Evolutionary conservation across 2,329 filamentous ascomycete species (phyloP).

Genomic region (Zasmidium cellare): DNA sequence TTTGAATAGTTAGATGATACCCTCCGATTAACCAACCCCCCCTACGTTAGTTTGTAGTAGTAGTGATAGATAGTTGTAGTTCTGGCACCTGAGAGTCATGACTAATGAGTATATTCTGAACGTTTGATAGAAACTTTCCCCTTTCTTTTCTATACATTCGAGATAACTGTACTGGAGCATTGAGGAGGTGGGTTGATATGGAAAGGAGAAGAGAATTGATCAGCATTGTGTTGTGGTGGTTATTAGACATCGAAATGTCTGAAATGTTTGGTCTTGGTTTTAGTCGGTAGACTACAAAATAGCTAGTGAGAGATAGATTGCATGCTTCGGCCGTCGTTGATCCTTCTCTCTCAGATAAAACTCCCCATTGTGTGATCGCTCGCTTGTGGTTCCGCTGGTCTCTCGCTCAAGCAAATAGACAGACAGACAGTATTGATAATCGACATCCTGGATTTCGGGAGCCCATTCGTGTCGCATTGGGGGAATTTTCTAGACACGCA

Average conservation of each 20-base stretch:
- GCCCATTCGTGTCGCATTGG: too few species aligned
- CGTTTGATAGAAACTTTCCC: not conserved
- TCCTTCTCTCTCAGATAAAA: not conserved
- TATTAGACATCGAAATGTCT: too few species aligned
- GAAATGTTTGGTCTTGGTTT: not conserved
- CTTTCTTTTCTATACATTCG: too few species aligned
- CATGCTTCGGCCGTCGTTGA: not conserved
- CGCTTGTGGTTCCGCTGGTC: too few species aligned
- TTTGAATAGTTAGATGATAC: slow-evolving; percentile 1
- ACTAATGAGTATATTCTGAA: not conserved
- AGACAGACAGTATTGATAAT: too few species aligned
- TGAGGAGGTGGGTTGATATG: too few species aligned
- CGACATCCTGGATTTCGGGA: too few species aligned
- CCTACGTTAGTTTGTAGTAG: not conserved
- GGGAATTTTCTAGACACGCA: not conserved
- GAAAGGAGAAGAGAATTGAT: too few species aligned
- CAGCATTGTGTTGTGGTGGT: too few species aligned
- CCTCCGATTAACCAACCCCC: not conserved
- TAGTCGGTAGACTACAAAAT: not conserved
- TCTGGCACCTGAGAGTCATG: not conserved
- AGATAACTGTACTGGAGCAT: too few species aligned
- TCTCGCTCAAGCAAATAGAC: too few species aligned
- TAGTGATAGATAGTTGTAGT: not conserved
- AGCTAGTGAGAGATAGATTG: not conserved
- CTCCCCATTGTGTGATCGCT: too few species aligned